A percentile compares a stretch with the other conserved stretches of the same genome.
phyloP scores from a whole-genome alignment of 2,329 filamentous ascomycete genomes.

The Aspergillus sp. region DNA sequence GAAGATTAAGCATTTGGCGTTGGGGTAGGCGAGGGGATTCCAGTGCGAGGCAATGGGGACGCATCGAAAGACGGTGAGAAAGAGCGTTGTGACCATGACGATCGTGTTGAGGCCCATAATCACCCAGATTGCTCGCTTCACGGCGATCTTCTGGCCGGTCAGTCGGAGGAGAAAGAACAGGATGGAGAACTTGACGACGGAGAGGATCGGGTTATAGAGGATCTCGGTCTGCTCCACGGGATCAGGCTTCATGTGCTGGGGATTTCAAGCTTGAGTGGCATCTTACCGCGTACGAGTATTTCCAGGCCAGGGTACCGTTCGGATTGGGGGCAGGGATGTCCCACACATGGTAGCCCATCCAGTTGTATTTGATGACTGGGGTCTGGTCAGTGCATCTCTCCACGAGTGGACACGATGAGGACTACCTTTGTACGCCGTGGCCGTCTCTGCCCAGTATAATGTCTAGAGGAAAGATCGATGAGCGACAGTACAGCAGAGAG shows the following conservation, averaged over 20 bases:
- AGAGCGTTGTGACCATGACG: conserved; percentile 29
- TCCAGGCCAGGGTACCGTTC: conserved; percentile 3
- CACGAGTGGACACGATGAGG: not conserved
- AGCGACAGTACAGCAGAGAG: not conserved
- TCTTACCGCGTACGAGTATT: conserved; percentile 24
- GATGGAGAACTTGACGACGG: conserved; percentile 36
- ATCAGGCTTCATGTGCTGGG: not conserved
- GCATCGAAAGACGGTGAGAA: conserved; percentile 40
- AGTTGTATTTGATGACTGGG: conserved; percentile 12
- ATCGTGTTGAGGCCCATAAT: conserved; percentile 25
- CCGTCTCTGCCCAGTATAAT: conserved; percentile 25
- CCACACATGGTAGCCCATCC: conserved; percentile 8
- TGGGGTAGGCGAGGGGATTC: conserved; percentile 22
- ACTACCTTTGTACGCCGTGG: conserved; percentile 23
- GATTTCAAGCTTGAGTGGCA: not conserved
- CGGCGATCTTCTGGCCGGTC: conserved; percentile 28
- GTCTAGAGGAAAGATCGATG: conserved; percentile 4
- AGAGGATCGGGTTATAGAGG: conserved; percentile 36
- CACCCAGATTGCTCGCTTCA: conserved; percentile 27
- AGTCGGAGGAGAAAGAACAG: conserved; percentile 37
- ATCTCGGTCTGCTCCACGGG: conserved; percentile 20
- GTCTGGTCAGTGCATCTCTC: not conserved
- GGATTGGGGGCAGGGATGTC: conserved; percentile 15
- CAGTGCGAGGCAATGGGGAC: conserved; percentile 32
- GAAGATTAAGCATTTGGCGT: conserved; percentile 35